Evolutionary conservation across 495 filamentous ascomycete species (phyloP).

Genomic region (Apodospora peruviana): DNA sequence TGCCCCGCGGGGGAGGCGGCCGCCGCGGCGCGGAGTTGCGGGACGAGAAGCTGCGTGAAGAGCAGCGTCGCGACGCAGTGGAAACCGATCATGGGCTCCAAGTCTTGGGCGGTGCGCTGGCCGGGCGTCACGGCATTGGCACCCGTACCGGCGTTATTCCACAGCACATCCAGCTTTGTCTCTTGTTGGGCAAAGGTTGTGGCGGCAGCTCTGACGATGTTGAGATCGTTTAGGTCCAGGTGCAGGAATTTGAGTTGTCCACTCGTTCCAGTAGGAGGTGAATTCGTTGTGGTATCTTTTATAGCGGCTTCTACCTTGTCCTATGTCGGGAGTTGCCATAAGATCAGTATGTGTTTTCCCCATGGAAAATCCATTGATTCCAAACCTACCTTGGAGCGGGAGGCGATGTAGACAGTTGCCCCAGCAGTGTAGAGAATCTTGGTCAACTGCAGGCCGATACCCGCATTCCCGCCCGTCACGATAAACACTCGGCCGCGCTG

Average conservation of each 20-base stretch:
- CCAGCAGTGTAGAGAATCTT: slow-evolving; percentile 35
- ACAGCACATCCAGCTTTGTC: slow-evolving; percentile 17
- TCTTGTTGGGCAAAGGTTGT: slow-evolving; percentile 14
- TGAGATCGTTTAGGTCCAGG: slow-evolving; percentile 19
- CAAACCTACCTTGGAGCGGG: slow-evolving; percentile 25
- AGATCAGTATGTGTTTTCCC: neutral
- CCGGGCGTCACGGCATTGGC: slow-evolving; percentile 9
- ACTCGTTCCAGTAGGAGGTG: neutral
- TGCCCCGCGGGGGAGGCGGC: slow-evolving; percentile 18
- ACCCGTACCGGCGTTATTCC: slow-evolving; percentile 34
- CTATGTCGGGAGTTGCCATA: neutral
- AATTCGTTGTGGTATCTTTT: no score
- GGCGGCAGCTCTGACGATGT: slow-evolving; percentile 12
- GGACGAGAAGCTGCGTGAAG: slow-evolving; percentile 30
- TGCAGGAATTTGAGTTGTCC: slow-evolving; percentile 20
- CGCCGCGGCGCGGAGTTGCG: slow-evolving; percentile 32
- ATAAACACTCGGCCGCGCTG: slow-evolving; percentile 33
- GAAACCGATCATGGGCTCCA: slow-evolving; percentile 31
- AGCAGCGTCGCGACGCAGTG: slow-evolving; percentile 28
- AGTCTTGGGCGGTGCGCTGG: slow-evolving; percentile 24
- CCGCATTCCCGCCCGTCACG: slow-evolving; percentile 45
- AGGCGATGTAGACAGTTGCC: slow-evolving; percentile 47
- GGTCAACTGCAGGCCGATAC: slow-evolving; percentile 42
- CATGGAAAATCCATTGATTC: neutral
- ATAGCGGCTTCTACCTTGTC: neutral